Evolutionary conservation across 768 basidiomycete genomes (phyloP).

Genomic region (Russula sp.): DNA sequence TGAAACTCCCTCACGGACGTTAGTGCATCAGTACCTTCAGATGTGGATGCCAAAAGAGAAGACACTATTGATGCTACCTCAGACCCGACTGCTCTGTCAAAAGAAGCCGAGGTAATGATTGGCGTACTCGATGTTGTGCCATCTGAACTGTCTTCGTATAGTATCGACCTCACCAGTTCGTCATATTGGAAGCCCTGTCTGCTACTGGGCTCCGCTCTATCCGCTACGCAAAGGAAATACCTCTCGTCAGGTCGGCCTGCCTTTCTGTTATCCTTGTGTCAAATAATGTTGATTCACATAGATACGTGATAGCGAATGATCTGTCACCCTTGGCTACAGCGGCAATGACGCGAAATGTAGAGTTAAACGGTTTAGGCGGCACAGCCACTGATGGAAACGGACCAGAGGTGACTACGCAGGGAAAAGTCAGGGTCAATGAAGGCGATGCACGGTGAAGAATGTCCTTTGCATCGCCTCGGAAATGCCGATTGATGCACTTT

Average conservation of each 20-base stretch:
- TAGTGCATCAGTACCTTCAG: conserved; percentile 7
- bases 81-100: background rate
- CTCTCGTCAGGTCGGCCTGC: conserved; percentile 64
- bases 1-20: background rate
- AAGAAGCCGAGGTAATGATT: conserved; percentile 14
- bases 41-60: background rate
- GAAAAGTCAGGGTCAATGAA: conserved; percentile 74
- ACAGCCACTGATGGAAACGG: conserved; percentile 17
- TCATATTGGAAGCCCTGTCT: conserved; percentile 87
- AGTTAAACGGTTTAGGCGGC: conserved; percentile 64
- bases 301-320: conserved; percentile 93
- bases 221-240: conserved; percentile 96
- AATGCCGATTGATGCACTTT: background rate
- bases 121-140: background rate
- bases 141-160: conserved; percentile 22
- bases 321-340: conserved; percentile 73
- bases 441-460: conserved; percentile 83
- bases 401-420: conserved; percentile 25
- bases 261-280: background rate
- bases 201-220: conserved; percentile 95
- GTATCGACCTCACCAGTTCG: conserved; percentile 59
- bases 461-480: background rate
- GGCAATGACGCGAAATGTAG: conserved; percentile 82
- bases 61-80: background rate
- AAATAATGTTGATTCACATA: conserved; percentile 27